Evolutionary conservation across 2,329 filamentous ascomycete species (phyloP).

Genomic region (Lachnellula cervina): DNA sequence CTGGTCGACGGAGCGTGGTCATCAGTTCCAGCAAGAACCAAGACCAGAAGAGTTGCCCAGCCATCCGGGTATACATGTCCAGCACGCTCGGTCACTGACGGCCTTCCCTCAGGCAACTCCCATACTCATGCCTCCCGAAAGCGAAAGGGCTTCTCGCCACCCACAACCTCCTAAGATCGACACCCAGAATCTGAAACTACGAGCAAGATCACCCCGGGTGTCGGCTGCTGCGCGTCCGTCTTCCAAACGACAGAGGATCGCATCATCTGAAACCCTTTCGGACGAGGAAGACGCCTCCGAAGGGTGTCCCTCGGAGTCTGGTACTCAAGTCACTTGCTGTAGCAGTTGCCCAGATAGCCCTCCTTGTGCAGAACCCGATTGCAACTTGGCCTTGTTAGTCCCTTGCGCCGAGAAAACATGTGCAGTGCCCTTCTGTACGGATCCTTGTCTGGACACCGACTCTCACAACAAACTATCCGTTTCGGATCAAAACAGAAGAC

Average conservation of each 20-base stretch:
- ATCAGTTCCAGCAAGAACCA: not conserved
- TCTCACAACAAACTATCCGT: constrained; percentile 9
- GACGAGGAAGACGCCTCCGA: constrained; percentile 1
- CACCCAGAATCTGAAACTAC: not conserved
- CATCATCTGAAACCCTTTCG: not conserved
- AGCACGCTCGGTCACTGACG: not conserved
- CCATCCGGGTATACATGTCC: not conserved
- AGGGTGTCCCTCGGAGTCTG: constrained; percentile 5
- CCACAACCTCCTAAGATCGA: not conserved
- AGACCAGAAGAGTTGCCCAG: not conserved
- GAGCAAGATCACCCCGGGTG: not conserved
- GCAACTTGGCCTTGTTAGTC: constrained; percentile 7
- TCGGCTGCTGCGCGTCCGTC: not conserved
- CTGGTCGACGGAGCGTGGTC: not conserved
- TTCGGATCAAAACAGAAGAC: not conserved
- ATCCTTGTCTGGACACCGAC: constrained; percentile 15
- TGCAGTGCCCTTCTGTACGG: constrained; percentile 18
- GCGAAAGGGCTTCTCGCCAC: not conserved
- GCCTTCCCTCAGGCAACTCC: not conserved
- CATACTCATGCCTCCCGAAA: not conserved
- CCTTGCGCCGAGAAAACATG: constrained; percentile 19
- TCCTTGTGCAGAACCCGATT: constrained; percentile 22
- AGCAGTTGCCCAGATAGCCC: constrained; percentile 26
- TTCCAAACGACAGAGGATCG: constrained; percentile 11
- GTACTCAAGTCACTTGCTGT: constrained; percentile 24